A percentile compares a stretch with the other conserved stretches of the same genome.
phyloP scores from a whole-genome alignment of 768 basidiomycete species.

The Kwoniella newhampshirensis region DNA sequence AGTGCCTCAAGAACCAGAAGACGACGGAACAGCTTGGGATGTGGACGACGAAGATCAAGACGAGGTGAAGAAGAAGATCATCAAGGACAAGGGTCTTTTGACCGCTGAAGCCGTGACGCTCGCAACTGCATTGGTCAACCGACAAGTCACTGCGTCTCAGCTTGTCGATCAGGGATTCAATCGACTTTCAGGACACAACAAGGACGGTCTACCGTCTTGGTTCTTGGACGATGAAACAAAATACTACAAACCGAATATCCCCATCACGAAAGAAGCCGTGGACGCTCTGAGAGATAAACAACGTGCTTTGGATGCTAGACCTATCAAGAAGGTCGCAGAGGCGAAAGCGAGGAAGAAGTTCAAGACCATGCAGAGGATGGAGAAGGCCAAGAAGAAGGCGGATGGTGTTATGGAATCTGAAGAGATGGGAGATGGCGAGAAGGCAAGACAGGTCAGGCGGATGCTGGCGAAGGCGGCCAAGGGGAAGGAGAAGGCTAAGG shows the following conservation, averaged over 20 bases:
- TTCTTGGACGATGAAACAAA: slow-evolving; percentile 96
- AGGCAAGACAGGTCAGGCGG: slow-evolving; percentile 89
- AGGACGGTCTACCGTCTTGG: slow-evolving; percentile 90
- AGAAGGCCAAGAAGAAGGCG: slow-evolving; percentile 93
- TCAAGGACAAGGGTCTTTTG: slow-evolving; percentile 72
- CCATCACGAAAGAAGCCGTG: slow-evolving; percentile 95
- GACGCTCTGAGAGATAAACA: slow-evolving; percentile 80
- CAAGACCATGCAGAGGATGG: slow-evolving; percentile 76
- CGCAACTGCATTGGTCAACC: slow-evolving; percentile 87
- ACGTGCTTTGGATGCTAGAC: slow-evolving; percentile 89
- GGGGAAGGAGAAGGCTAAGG: slow-evolving; percentile 60
- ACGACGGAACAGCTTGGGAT: slow-evolving; percentile 73
- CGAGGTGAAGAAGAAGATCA: slow-evolving; percentile 64
- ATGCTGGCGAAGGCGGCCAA: slow-evolving; percentile 62
- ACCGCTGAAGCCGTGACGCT: slow-evolving; percentile 89
- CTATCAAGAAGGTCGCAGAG: slow-evolving; percentile 98
- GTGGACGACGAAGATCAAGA: slow-evolving; percentile 75
- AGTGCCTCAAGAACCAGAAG: slow-evolving; percentile 63
- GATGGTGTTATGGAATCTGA: slow-evolving; percentile 74
- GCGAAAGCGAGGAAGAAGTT: slow-evolving; percentile 96
- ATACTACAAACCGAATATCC: slow-evolving; percentile 88
- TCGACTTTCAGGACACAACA: slow-evolving; percentile 84
- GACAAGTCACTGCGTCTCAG: slow-evolving; percentile 79
- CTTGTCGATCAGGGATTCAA: slow-evolving; percentile 95
- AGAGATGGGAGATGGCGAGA: slow-evolving; percentile 92